Percentiles rank a stretch among this genome's conserved stretches.
Conservation (phyloP, 2,329 filamentous ascomycete species). For the Colletotrichum sansevieriae region DNA sequence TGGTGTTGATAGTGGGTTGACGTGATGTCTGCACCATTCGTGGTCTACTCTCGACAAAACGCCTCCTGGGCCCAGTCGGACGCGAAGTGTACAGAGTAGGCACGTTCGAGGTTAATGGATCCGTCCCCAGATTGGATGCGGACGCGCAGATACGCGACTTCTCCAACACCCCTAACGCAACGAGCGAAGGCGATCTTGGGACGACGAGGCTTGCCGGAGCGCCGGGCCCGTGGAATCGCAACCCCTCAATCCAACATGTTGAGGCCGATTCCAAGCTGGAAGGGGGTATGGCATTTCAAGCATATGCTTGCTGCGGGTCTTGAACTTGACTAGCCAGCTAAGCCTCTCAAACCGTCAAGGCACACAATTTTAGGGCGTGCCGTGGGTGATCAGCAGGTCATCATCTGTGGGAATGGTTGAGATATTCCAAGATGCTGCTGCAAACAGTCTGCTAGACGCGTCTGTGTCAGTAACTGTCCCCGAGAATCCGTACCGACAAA, state of each 20-base stretch:
- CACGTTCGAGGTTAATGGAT: conserved; percentile 23
- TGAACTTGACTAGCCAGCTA: conserved; percentile 10
- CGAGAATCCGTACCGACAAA: conserved; percentile 12
- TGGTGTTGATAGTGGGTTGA: conserved; percentile 17
- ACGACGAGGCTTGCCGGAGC: conserved; percentile 21
- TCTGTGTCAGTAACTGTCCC: conserved; percentile 8
- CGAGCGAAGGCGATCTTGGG: conserved; percentile 34
- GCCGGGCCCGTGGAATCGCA: conserved; percentile 35
- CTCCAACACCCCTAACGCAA: conserved; percentile 31
- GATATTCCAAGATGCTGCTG: conserved; percentile 10
- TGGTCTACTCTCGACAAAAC: conserved; percentile 14
- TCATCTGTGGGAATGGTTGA: neutral
- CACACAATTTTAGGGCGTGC: conserved; percentile 15
- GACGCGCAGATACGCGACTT: conserved; percentile 38
- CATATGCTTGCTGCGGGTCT: conserved; percentile 32
- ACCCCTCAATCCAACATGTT: conserved; percentile 11
- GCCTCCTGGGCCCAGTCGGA: conserved; percentile 2
- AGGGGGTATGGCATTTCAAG: conserved; percentile 4
- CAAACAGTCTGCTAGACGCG: conserved; percentile 11
- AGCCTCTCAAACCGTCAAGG: neutral
- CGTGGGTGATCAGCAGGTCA: conserved; percentile 12
- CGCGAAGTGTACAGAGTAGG: conserved; percentile 10
- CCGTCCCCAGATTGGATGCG: conserved; percentile 23
- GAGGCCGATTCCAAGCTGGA: conserved; percentile 20
- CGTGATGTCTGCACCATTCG: conserved; percentile 17